A percentile compares a stretch with the other conserved stretches of the same genome.
Evolutionary conservation across 139 green algal genomes (phyloP).

Genomic region (Picochlorum sp.): DNA sequence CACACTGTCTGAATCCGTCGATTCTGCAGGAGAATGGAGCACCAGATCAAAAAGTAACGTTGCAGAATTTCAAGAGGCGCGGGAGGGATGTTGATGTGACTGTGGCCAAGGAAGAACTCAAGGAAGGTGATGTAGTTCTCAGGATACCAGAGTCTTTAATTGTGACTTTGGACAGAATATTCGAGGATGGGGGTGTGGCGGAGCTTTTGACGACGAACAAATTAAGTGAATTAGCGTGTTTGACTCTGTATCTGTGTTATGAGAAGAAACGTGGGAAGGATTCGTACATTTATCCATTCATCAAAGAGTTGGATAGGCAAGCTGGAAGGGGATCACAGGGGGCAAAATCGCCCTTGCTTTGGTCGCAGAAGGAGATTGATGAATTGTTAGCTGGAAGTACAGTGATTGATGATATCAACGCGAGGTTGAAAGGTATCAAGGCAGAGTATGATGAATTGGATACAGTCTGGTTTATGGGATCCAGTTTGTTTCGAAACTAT

Average conservation of each 20-base stretch:
- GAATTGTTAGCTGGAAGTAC: slow-evolving; percentile 63
- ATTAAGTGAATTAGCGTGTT: slow-evolving; percentile 78
- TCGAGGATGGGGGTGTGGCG: slow-evolving; percentile 63
- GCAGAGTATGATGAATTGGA: slow-evolving; percentile 87
- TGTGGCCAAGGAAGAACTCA: slow-evolving; percentile 26
- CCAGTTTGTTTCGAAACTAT: slow-evolving; percentile 32
- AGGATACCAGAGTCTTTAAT: slow-evolving; percentile 68
- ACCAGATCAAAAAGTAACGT: slow-evolving; percentile 2
- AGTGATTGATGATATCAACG: slow-evolving; percentile 51
- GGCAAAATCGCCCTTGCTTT: slow-evolving; percentile 78
- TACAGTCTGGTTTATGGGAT: slow-evolving; percentile 76
- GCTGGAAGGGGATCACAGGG: slow-evolving; percentile 28
- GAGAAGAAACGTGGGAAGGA: slow-evolving; percentile 84
- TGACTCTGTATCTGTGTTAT: slow-evolving; percentile 89
- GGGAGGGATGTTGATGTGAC: slow-evolving; percentile 36
- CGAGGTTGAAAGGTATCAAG: slow-evolving; percentile 59
- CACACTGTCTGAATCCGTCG: background rate
- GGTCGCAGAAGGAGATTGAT: slow-evolving; percentile 60
- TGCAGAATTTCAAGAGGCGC: slow-evolving; percentile 5
- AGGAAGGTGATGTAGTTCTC: slow-evolving; percentile 61
- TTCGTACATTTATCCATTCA: slow-evolving; percentile 74
- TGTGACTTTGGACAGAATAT: slow-evolving; percentile 76
- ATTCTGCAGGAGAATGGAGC: slow-evolving; percentile 5
- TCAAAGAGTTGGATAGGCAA: slow-evolving; percentile 81
- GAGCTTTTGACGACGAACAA: slow-evolving; percentile 90